Conservation (phyloP, 2,329 filamentous ascomycete genomes). For the Aspergillus texensis region DNA sequence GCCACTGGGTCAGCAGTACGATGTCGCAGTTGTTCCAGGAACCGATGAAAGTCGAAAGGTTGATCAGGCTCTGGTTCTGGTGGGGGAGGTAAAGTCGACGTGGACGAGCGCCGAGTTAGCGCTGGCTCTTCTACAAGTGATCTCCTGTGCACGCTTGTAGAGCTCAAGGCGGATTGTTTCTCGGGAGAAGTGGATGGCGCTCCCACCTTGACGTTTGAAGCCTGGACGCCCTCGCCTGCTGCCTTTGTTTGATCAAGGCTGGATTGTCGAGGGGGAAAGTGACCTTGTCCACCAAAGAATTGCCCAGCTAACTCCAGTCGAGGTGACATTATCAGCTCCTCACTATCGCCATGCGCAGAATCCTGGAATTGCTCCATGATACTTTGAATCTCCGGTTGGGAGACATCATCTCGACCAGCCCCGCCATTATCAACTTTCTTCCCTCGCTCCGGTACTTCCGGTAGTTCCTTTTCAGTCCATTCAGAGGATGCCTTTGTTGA, state of each 20-base stretch:
- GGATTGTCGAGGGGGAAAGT: constrained; percentile 80
- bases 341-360: constrained; percentile 68
- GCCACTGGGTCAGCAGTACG: constrained; percentile 98
- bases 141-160: constrained; percentile 29
- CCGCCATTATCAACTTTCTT: constrained; percentile 59
- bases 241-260: constrained; percentile 74
- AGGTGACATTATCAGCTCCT: constrained; percentile 90
- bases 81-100: constrained; percentile 59
- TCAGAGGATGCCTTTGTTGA: constrained; percentile 41
- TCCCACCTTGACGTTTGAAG: constrained; percentile 21
- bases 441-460: constrained; percentile 35
- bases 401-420: constrained; percentile 68
- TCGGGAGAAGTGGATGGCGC: constrained; percentile 19
- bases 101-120: constrained; percentile 36
- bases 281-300: constrained; percentile 65
- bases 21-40: constrained; percentile 92
- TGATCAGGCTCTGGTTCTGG: constrained; percentile 81
- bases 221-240: constrained; percentile 34
- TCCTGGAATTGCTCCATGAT: constrained; percentile 97
- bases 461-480: constrained; percentile 43
- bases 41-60: constrained; percentile 96
- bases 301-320: constrained; percentile 81
- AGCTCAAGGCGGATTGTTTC: constrained; percentile 27
- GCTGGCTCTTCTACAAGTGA: constrained; percentile 28
- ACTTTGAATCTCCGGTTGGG: constrained; percentile 85